These are phyloP conservation scores for Hypomontagnella submonticulosa DNA, from an alignment of 495 filamentous ascomycete species.

Conservation along the genomic window DNA sequence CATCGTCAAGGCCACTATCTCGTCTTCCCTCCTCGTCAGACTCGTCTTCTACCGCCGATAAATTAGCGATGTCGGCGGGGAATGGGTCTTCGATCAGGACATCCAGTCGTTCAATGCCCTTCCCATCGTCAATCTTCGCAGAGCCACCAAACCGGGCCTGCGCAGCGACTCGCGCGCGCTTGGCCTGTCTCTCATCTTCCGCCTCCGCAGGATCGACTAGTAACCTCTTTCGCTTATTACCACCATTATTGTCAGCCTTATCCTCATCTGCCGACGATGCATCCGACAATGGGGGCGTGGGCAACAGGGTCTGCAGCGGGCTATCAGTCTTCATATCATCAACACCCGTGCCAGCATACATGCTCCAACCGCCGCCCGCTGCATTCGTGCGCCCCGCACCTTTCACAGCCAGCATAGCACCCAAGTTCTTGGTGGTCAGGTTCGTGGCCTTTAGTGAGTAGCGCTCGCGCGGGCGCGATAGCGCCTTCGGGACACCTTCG, in stretches of 20 bases:
- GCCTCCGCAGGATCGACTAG: constrained; percentile 38
- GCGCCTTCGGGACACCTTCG: constrained; percentile 79
- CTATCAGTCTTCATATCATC: constrained; percentile 58
- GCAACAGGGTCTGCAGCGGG: constrained; percentile 65
- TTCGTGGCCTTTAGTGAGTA: constrained; percentile 73
- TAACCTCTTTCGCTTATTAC: constrained; percentile 33
- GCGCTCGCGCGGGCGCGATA: constrained; percentile 74
- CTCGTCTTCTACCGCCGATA: constrained; percentile 18
- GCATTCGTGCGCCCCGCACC: constrained; percentile 73
- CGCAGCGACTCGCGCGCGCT: constrained; percentile 59
- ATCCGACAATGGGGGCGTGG: constrained; percentile 51
- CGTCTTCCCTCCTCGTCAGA: constrained; percentile 38
- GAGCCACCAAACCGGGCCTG: constrained; percentile 66
- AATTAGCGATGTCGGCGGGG: constrained; percentile 51
- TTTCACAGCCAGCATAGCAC: constrained; percentile 70
- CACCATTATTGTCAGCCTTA: neutral
- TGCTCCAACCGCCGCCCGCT: constrained; percentile 79
- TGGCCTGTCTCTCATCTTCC: constrained; percentile 51
- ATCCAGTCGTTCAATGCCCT: constrained; percentile 70
- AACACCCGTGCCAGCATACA: constrained; percentile 74
- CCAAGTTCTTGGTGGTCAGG: constrained; percentile 73
- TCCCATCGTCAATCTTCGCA: constrained; percentile 62
- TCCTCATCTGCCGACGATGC: constrained; percentile 41
- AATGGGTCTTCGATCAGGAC: constrained; percentile 68
- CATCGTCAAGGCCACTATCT: constrained; percentile 43